phyloP scores from a whole-genome alignment of 2,329 filamentous ascomycete genomes.

The Akanthomyces lecanii region DNA sequence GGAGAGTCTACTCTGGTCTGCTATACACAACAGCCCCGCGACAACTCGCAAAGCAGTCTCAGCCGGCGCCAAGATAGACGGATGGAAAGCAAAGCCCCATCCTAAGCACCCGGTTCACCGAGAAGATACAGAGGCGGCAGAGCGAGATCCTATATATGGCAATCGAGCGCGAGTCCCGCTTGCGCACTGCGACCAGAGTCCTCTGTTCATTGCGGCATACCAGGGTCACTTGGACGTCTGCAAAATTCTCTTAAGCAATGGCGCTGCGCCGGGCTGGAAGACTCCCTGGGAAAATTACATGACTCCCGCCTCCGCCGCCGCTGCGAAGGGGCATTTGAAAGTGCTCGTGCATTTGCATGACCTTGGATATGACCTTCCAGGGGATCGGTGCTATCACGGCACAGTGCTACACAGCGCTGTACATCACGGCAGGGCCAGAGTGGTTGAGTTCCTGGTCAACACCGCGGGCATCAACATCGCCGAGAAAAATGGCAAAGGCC shows the following conservation, averaged over 20 bases:
- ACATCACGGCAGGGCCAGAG: background rate
- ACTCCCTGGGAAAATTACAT: background rate
- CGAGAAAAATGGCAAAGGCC: background rate
- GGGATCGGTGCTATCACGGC: background rate
- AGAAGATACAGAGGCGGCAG: background rate
- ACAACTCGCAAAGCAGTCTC: background rate
- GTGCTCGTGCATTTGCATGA: background rate
- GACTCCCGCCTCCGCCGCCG: background rate
- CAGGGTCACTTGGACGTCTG: background rate
- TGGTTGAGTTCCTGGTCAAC: background rate
- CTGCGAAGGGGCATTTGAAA: background rate
- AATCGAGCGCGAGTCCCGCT: background rate
- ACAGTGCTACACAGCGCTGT: background rate
- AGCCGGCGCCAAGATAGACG: constrained; percentile 3
- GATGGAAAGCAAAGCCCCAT: background rate
- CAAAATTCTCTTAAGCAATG: background rate
- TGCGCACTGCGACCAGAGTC: background rate
- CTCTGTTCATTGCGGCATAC: background rate
- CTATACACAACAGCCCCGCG: background rate
- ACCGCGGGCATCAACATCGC: background rate
- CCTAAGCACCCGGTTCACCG: background rate
- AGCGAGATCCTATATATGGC: background rate
- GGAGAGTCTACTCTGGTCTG: background rate
- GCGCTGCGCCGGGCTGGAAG: background rate
- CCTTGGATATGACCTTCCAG: background rate